phyloP scores from a whole-genome alignment of 176 grass and related monocot species.

The Miscanthus lutarioriparius region DNA sequence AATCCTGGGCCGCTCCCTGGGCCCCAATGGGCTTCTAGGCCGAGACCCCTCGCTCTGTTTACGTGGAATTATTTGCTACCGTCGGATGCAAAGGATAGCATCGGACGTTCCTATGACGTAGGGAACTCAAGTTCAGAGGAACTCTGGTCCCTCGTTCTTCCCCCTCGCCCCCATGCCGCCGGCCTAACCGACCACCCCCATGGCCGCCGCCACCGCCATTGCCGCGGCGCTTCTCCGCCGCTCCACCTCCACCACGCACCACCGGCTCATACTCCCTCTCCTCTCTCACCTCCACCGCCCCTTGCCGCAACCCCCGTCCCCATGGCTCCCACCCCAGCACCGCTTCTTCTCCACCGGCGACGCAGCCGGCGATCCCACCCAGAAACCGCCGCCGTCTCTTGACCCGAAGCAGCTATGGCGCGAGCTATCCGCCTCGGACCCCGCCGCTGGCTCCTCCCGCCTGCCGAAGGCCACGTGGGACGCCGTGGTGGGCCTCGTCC shows the following conservation, averaged over 20 bases:
- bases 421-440: conserved; percentile 46
- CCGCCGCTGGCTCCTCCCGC: conserved; percentile 23
- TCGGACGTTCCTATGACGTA: neutral
- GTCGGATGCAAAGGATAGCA: neutral
- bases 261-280: conserved; percentile 25
- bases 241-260: conserved; percentile 21
- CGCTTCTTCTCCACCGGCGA: conserved; percentile 43
- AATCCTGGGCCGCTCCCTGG: neutral
- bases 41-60: neutral
- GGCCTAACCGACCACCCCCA: conserved; percentile 19
- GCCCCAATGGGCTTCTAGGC: neutral
- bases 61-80: neutral
- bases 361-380: neutral
- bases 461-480: conserved; percentile 63
- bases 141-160: neutral
- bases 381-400: conserved; percentile 8
- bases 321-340: conserved; percentile 27
- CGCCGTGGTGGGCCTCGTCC: conserved; percentile 42
- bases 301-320: conserved; percentile 12
- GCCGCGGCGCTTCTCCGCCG: conserved; percentile 34
- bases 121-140: neutral
- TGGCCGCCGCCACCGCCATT: conserved; percentile 37
- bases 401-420: conserved; percentile 58
- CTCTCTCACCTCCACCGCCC: conserved; percentile 34
- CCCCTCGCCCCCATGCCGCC: conserved; percentile 22